Percentiles rank a stretch among this genome's conserved stretches.
Evolutionary conservation across 2,329 filamentous ascomycete species (phyloP).

Genomic region (Fusarium sp.): DNA sequence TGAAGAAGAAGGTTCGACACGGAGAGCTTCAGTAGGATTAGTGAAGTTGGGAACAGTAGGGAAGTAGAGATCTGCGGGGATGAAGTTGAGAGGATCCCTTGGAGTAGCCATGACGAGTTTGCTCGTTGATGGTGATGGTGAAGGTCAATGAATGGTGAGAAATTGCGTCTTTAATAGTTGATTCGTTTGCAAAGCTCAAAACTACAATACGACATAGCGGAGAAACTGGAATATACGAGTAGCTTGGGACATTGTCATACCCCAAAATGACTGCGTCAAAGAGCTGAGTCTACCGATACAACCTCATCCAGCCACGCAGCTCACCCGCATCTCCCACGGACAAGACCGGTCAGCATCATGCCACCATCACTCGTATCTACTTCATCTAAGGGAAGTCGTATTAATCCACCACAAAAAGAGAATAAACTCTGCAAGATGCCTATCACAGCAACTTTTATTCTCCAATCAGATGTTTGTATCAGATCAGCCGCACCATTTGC

Average conservation of each 20-base stretch:
- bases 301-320: neutral
- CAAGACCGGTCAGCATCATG: neutral
- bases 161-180: neutral
- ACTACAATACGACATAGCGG: too few species aligned
- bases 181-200: too few species aligned
- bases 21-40: neutral
- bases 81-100: neutral
- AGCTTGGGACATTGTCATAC: neutral
- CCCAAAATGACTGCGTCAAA: neutral
- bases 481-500: neutral
- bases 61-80: slow-evolving; percentile 1
- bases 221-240: too few species aligned
- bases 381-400: neutral
- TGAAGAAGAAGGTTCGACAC: neutral
- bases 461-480: neutral
- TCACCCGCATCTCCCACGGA: neutral
- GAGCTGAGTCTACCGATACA: neutral
- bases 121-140: neutral
- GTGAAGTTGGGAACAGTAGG: neutral
- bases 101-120: neutral
- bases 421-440: neutral
- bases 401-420: neutral
- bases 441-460: neutral
- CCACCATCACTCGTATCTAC: neutral
- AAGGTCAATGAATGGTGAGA: neutral